Conservation (phyloP, 2,329 filamentous ascomycete genomes). For the Penicillium sp. region DNA sequence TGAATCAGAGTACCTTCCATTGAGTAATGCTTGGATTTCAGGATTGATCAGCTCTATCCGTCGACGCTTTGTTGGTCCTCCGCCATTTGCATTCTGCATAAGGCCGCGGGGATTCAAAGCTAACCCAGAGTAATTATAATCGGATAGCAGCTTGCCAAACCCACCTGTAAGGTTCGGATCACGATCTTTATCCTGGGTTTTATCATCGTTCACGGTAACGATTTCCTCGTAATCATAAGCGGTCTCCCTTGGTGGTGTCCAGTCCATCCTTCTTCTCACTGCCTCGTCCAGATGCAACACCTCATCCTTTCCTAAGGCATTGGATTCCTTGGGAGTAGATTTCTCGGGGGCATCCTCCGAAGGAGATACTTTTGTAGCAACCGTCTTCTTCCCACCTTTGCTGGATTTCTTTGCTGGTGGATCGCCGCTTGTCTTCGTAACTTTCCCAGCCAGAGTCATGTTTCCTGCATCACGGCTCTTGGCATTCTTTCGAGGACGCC, state of each 20-base stretch:
- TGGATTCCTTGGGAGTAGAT: conserved; percentile 5
- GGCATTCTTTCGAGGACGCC: conserved; percentile 22
- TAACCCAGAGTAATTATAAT: conserved; percentile 41
- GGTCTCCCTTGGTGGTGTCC: conserved; percentile 64
- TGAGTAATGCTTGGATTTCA: conserved; percentile 14
- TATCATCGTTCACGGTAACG: conserved; percentile 18
- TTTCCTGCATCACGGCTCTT: conserved; percentile 31
- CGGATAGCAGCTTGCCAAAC: conserved; percentile 42
- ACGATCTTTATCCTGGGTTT: background rate
- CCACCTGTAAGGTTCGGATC: conserved; percentile 3
- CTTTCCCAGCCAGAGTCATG: conserved; percentile 37
- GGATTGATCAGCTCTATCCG: conserved; percentile 38
- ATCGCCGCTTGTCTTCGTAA: conserved; percentile 34
- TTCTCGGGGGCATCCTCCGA: background rate
- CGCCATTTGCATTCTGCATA: conserved; percentile 16
- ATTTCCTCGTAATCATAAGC: conserved; percentile 21
- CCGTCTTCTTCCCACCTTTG: conserved; percentile 15
- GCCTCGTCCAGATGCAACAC: conserved; percentile 48
- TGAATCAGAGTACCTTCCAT: conserved; percentile 5
- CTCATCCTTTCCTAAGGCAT: conserved; percentile 24
- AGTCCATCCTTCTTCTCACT: conserved; percentile 58
- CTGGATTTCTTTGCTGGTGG: conserved; percentile 12
- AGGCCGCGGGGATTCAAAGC: conserved; percentile 13
- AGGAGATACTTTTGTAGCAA: background rate
- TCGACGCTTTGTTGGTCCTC: conserved; percentile 38